Evolutionary conservation across 495 filamentous ascomycete species (phyloP).

Genomic region (Hypoxylon lienhwacheense): DNA sequence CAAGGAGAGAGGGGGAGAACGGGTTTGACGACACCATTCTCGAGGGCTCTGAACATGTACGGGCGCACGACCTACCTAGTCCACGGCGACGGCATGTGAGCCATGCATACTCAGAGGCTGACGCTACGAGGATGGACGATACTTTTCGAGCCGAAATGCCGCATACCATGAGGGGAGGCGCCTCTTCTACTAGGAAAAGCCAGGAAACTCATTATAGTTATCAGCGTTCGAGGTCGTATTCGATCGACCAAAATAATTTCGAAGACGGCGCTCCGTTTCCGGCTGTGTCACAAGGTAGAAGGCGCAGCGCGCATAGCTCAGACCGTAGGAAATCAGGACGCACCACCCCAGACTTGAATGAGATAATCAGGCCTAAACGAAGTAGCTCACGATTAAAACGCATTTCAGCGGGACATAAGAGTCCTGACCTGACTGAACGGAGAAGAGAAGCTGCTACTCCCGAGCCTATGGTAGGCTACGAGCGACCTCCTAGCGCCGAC

Average conservation of each 20-base stretch:
- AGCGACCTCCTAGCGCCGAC: slow-evolving; percentile 74
- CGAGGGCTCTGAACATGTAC: slow-evolving; percentile 24
- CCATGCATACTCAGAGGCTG: slow-evolving; percentile 22
- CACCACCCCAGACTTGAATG: slow-evolving; percentile 46
- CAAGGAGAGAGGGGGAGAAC: slow-evolving; percentile 46
- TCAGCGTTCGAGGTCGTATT: slow-evolving; percentile 34
- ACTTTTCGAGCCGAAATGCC: slow-evolving; percentile 32
- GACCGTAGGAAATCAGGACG: slow-evolving; percentile 48
- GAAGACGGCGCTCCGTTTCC: slow-evolving; percentile 73
- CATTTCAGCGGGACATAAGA: slow-evolving; percentile 46
- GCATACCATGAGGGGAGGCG: slow-evolving; percentile 17
- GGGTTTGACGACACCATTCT: slow-evolving; percentile 40
- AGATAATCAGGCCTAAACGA: slow-evolving; percentile 45
- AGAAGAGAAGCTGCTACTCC: slow-evolving; percentile 33
- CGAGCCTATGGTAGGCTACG: slow-evolving; percentile 48
- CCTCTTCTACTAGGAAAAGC: slow-evolving; percentile 10
- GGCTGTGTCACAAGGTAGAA: slow-evolving; percentile 59
- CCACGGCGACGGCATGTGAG: slow-evolving; percentile 33
- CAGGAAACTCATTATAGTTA: slow-evolving; percentile 29
- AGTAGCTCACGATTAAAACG: slow-evolving; percentile 53
- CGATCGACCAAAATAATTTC: slow-evolving; percentile 35
- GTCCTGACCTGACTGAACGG: slow-evolving; percentile 43
- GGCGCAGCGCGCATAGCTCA: slow-evolving; percentile 48
- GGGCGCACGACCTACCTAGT: slow-evolving; percentile 40
- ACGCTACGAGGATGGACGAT: slow-evolving; percentile 29